Conservation (phyloP, 441 rosid genomes). For the Manihot esculenta region DNA sequence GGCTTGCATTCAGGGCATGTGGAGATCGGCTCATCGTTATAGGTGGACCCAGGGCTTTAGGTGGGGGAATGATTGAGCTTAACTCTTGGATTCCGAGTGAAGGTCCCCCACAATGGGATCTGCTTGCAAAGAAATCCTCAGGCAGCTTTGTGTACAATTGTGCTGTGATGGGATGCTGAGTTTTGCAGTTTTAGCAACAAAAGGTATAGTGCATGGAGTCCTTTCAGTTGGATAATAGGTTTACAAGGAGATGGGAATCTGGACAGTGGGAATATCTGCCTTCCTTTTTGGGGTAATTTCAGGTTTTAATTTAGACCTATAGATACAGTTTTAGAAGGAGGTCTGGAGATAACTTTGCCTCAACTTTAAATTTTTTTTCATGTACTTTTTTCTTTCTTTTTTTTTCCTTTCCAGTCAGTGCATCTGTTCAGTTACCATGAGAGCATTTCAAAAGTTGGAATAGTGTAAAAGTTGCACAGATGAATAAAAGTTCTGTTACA, state of each 20-base stretch:
- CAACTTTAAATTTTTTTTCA: not conserved
- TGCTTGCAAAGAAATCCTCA: conserved; percentile 56
- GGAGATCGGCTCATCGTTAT: conserved; percentile 70
- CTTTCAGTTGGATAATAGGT: conserved; percentile 16
- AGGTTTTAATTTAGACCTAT: conserved; percentile 28
- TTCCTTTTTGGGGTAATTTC: conserved; percentile 32
- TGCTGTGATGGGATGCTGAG: conserved; percentile 85
- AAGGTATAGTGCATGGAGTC: conserved; percentile 11
- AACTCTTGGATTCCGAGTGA: conserved; percentile 68
- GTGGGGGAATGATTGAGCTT: conserved; percentile 57
- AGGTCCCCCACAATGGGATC: conserved; percentile 58
- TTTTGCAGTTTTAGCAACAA: conserved; percentile 15
- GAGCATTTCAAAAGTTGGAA: conserved; percentile 28
- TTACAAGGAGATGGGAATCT: conserved; percentile 27
- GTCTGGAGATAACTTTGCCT: conserved; percentile 13
- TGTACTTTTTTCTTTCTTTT: not conserved
- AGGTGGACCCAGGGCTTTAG: conserved; percentile 56
- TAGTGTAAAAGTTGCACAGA: conserved; percentile 36
- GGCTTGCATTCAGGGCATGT: conserved; percentile 74
- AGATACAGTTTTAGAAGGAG: conserved; percentile 23
- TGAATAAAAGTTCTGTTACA: conserved; percentile 27
- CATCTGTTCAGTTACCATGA: conserved; percentile 19
- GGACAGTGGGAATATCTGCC: conserved; percentile 32
- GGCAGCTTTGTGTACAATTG: conserved; percentile 76
- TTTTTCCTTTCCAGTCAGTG: conserved; percentile 12